A percentile compares a stretch with the other conserved stretches of the same genome.
phyloP scores from a whole-genome alignment of 169 alveolate species.

The Plasmodium gonderi region DNA sequence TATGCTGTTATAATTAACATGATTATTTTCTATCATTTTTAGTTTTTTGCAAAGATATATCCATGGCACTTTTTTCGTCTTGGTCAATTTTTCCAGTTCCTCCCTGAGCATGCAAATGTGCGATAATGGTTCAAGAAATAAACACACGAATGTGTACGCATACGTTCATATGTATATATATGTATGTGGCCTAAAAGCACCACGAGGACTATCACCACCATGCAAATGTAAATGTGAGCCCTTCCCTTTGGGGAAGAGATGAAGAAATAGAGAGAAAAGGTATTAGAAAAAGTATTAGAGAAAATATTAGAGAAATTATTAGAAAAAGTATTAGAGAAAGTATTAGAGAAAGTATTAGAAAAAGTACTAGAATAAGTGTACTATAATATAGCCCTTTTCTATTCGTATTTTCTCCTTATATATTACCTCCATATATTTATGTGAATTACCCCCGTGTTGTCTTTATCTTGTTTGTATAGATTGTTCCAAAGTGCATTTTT shows the following conservation, averaged over 20 bases:
- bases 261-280: not conserved
- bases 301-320: no score
- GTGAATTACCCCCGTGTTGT: slow-evolving; percentile 50
- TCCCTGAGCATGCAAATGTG: not conserved
- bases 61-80: slow-evolving; percentile 77
- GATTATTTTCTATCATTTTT: slow-evolving; percentile 77
- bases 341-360: no score
- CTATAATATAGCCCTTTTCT: not conserved
- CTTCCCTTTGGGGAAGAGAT: not conserved
- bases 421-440: slow-evolving; percentile 67
- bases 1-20: slow-evolving; percentile 82
- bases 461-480: slow-evolving; percentile 42
- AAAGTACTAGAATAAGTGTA: no score
- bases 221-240: no score
- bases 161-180: not conserved
- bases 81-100: slow-evolving; percentile 34
- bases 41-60: slow-evolving; percentile 75
- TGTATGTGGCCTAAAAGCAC: no score
- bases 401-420: not conserved
- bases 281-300: not conserved
- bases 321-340: no score
- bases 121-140: not conserved
- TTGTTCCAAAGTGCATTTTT: slow-evolving; percentile 62
- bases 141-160: not conserved
- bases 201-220: no score